Evolutionary conservation across 441 rosid species (phyloP).

Genomic region (Corymbia citriodora): DNA sequence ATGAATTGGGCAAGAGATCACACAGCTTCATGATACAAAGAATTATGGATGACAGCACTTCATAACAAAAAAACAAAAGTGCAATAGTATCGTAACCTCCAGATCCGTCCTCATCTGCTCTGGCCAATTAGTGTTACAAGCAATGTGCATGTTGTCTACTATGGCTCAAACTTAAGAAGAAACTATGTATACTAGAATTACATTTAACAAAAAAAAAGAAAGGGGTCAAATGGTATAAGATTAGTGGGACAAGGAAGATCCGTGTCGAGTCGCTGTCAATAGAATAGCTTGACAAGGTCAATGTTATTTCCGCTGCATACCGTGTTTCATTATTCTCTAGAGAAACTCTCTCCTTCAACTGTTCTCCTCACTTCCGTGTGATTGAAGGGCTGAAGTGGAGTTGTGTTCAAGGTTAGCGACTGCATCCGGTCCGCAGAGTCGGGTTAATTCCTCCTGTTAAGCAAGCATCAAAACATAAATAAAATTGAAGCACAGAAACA

Average conservation of each 20-base stretch:
- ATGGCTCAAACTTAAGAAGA: not conserved
- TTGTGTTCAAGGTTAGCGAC: conserved; percentile 53
- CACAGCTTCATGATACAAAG: not conserved
- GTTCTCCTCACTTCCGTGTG: conserved; percentile 34
- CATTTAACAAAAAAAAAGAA: not conserved
- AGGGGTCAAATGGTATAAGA: not conserved
- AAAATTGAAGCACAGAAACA: not conserved
- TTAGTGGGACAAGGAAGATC: not conserved
- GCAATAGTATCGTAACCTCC: not conserved
- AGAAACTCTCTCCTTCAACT: conserved; percentile 14
- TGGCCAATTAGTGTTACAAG: not conserved
- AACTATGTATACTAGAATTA: not conserved
- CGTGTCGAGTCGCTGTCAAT: not conserved
- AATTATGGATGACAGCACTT: not conserved
- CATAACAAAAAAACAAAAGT: not conserved
- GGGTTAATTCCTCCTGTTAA: conserved; percentile 77
- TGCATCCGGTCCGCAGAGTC: conserved; percentile 67
- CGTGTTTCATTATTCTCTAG: not conserved
- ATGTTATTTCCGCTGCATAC: not conserved
- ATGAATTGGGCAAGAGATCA: not conserved
- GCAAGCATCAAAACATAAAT: not conserved
- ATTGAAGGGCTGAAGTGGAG: conserved; percentile 22
- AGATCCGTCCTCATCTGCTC: not conserved
- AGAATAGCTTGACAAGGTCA: not conserved
- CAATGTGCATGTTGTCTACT: not conserved